phyloP scores from a whole-genome alignment of 164 flowering plant genomes.

The Cinnamomum micranthum region DNA sequence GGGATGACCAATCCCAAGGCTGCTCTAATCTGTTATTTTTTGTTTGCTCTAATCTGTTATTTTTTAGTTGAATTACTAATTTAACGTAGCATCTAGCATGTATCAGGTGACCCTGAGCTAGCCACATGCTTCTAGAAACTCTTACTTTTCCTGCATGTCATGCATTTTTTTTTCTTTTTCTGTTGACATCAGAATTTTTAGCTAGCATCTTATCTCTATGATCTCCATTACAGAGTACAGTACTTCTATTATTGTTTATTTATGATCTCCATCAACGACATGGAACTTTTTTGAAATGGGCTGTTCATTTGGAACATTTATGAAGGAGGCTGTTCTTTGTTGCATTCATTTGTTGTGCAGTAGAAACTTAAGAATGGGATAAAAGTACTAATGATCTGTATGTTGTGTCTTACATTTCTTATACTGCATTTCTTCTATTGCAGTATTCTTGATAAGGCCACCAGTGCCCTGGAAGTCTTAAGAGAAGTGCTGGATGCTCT shows the following conservation, averaged over 20 bases:
- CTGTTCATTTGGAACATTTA: background rate
- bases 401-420: background rate
- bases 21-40: background rate
- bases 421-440: constrained; percentile 3
- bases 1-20: background rate
- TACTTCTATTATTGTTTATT: too few relatives aligned
- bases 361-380: background rate
- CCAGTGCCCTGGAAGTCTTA: constrained; percentile 70
- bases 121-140: background rate
- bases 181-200: background rate
- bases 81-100: background rate
- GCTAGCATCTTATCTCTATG: too few relatives aligned
- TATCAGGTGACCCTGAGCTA: background rate
- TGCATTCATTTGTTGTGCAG: background rate
- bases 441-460: constrained; percentile 90
- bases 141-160: background rate
- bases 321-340: background rate
- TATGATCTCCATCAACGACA: too few relatives aligned
- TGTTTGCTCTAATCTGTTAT: background rate
- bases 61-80: background rate
- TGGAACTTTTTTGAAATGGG: too few relatives aligned
- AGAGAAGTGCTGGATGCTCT: constrained; percentile 86
- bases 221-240: too few relatives aligned
- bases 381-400: background rate
- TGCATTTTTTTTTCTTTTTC: background rate